Conservation (phyloP, 2,329 filamentous ascomycete species). For the Keithomyces neogunnii region DNA sequence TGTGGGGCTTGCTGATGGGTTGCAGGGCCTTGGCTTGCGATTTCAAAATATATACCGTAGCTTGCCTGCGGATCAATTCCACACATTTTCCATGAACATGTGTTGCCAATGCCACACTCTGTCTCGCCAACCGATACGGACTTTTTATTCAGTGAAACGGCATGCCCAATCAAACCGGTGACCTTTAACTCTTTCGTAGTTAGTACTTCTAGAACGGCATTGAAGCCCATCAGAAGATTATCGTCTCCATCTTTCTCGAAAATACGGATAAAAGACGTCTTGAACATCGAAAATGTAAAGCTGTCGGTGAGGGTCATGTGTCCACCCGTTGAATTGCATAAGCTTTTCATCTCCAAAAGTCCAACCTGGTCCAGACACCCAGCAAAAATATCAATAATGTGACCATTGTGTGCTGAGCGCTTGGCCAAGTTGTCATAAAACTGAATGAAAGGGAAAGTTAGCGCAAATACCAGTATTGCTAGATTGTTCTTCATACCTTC, state of each 20-base stretch:
- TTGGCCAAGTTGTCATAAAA: conserved; percentile 95
- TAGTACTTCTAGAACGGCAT: conserved; percentile 87
- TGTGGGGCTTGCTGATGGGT: conserved; percentile 79
- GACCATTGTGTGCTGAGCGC: conserved; percentile 89
- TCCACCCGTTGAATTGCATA: conserved; percentile 91
- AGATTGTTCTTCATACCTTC: conserved; percentile 51
- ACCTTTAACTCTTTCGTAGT: conserved; percentile 98
- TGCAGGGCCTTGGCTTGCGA: conserved; percentile 85
- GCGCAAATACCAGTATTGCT: not conserved
- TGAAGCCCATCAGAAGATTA: conserved; percentile 96
- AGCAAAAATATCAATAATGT: conserved; percentile 95
- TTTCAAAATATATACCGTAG: conserved; percentile 96
- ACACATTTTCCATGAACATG: conserved; percentile 99
- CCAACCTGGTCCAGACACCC: conserved; percentile 97
- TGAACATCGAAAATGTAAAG: conserved; percentile 98
- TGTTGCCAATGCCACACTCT: conserved; percentile 96
- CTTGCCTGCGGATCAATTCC: conserved; percentile 90
- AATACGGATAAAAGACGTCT: conserved; percentile 92
- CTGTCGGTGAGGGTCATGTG: conserved; percentile 98
- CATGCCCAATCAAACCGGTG: conserved; percentile 92
- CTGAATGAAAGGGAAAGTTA: conserved; percentile 29
- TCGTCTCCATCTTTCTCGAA: conserved; percentile 96
- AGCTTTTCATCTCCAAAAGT: conserved; percentile 93
- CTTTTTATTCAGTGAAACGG: conserved; percentile 95
- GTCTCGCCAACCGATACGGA: conserved; percentile 95